Evolutionary conservation across 139 green algal species (phyloP), one percentile per base, ranked within the genome.

Genomic region (Volvox reticuliferus): DNA sequence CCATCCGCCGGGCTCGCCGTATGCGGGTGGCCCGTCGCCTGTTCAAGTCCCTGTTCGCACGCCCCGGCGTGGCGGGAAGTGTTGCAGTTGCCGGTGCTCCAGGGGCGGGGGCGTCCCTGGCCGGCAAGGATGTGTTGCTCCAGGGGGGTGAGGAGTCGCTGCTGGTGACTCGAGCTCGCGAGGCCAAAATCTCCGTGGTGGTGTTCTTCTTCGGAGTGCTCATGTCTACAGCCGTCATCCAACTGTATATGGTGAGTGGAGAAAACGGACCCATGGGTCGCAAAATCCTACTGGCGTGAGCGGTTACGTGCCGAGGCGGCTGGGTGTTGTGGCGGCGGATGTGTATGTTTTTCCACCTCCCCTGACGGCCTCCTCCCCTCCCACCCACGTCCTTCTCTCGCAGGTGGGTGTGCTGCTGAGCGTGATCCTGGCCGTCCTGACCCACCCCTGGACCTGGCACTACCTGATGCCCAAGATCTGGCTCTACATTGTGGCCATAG

Each of bases 121-220:
- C 32, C 32, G 28, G 76, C 32, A 21, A 21, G 50, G 80, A 44
- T 17, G 20, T 55, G 65, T 36, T 89, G 67, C 21, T 28, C 21
- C 0, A 81, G 35, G 68, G 36, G 36, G 69, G 71, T 12, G 75
- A 85, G 30, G 55, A 85, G 21, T 73, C 69, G 73, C 30, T 90
- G 30, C 50, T 90, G 55, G 73, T 50, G 3, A 68, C 37, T 16
- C 68, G 80, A 6, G 88, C 88, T 12, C 44, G 79, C 22, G 28
- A 82, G 28, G 63, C 71, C 0, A 16, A 12, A n/a, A 62, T 92
- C 73, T 73, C 32, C 1, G 33, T 88, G 16, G 89, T 92, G 37
- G 82, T 92, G 55, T 89, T 92, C 50, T 89, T 92, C 89, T 88
- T 92, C n/a, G 89, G 89, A 18, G 89, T 92, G 33, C 82, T 92